Base-by-base conservation (phyloP, 441 rosid species). In the Pelargonium australe region DNA sequence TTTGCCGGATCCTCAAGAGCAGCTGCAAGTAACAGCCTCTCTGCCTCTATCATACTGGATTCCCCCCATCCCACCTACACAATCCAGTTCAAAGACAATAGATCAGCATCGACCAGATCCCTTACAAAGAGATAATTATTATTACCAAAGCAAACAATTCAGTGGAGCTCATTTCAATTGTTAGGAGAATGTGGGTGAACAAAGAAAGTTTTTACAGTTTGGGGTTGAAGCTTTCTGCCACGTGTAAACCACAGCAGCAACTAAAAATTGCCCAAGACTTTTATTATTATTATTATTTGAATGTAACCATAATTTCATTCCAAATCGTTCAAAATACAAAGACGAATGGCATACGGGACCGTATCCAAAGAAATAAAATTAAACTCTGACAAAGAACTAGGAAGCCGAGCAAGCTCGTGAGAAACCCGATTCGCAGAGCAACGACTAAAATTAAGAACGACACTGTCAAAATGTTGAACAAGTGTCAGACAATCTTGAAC, bases 41-140 rank as follows among this genome's bases (percentile, higher is more conserved):
- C 97, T 1, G 99, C 99, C 67, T 80, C 83, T 28, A 95, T 85
- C 97, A 95, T 92, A 73, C 91, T 92, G 3, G 97, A 77, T 77
- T 92, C 92, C 63, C 98, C 99, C 97, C 99, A 95, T 4, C 10
- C 73, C 64, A 95, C 97, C 98, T 93, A 71, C 61, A 70, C 23
- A 25, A 60, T 20, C 23, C 64, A 60, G 64, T 60, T 60, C n/a
- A 60, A 60, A 60, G 5, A 60, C n/a, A 11, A 60, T 8, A 8
- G 34, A 60, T 60, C 64, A 60, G 10, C 14, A 23, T 20, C 64
- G 25, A 13, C n/a, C n/a, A 60, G 14, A 60, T 60, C 1, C 25
- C 1, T 17, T 23, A 20, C 3, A 60, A 58, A 58, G 6, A 20
- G 31, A 60, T 23, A 13, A 60, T 9, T 20, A 20, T 11, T 25